These are phyloP conservation scores for Gossypium trilobum DNA, from an alignment of 441 rosid genomes.

Conservation along the genomic window DNA sequence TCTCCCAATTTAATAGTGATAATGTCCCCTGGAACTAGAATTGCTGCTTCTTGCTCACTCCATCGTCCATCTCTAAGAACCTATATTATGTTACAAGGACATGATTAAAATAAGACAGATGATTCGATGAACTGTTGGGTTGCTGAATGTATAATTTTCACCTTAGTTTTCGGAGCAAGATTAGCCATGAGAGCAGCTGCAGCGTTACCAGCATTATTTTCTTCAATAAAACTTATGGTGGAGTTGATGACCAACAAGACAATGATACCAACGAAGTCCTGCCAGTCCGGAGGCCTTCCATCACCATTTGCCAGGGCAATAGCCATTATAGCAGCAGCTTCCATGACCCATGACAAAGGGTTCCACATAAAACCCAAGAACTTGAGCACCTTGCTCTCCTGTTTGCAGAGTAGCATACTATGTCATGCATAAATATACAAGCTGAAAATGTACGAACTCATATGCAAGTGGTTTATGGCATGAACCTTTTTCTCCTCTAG, in stretches of 20 bases:
- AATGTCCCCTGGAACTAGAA: constrained; percentile 84
- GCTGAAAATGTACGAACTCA: background rate
- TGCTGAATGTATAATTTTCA: constrained; percentile 8
- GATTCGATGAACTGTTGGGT: background rate
- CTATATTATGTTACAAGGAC: constrained; percentile 26
- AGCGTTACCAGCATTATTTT: constrained; percentile 88
- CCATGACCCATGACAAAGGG: constrained; percentile 96
- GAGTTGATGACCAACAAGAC: constrained; percentile 69
- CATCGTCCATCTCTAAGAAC: constrained; percentile 74
- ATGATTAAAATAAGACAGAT: background rate
- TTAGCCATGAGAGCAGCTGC: constrained; percentile 94
- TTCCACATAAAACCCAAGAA: constrained; percentile 96
- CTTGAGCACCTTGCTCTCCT: constrained; percentile 74
- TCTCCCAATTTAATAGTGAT: constrained; percentile 79
- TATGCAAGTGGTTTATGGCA: background rate
- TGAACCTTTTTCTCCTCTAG: constrained; percentile 75
- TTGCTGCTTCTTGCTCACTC: constrained; percentile 84
- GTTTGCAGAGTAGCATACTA: constrained; percentile 14
- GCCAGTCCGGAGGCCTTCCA: constrained; percentile 86
- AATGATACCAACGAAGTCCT: constrained; percentile 75
- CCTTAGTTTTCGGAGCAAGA: constrained; percentile 86
- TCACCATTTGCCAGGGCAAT: constrained; percentile 66
- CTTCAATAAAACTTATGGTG: constrained; percentile 82
- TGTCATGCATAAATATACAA: background rate
- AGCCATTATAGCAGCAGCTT: constrained; percentile 85